phyloP scores from a whole-genome alignment of 1,284 basidiomycete genomes.

The Singerocomus rubriflavus region DNA sequence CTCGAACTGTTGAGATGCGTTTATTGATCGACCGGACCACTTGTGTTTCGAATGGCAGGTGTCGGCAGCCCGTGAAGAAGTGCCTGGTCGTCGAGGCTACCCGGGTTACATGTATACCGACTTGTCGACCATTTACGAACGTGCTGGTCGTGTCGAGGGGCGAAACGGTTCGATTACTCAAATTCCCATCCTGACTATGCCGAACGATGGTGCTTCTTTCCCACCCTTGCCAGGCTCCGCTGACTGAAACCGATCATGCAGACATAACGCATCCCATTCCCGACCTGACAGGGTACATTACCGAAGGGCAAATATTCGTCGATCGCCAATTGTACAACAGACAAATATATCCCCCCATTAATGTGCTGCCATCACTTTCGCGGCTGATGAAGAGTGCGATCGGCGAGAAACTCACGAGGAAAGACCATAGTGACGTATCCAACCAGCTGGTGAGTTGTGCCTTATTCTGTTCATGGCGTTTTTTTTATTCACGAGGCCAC shows the following conservation, averaged over 20 bases:
- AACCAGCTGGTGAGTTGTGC: constrained; percentile 79
- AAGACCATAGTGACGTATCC: constrained; percentile 98
- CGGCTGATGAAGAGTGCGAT: constrained; percentile 99
- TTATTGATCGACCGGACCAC: constrained; percentile 19
- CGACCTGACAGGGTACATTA: constrained; percentile 99
- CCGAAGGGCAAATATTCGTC: constrained; percentile 98
- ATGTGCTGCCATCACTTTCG: constrained; percentile 97
- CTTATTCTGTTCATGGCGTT: constrained; percentile 21
- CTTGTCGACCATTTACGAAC: constrained; percentile 98
- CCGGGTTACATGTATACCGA: constrained; percentile 99
- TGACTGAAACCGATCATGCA: constrained; percentile 37
- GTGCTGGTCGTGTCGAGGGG: constrained; percentile 96
- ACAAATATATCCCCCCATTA: constrained; percentile 99
- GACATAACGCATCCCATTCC: constrained; percentile 99
- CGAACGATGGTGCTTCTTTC: constrained; percentile 81
- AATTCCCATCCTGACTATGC: constrained; percentile 99
- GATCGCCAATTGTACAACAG: constrained; percentile 93
- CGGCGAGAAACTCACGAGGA: constrained; percentile 95
- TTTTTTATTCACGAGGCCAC: constrained; percentile 21
- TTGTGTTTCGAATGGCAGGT: constrained; percentile 49
- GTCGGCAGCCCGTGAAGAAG: constrained; percentile 98
- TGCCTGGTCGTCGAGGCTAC: constrained; percentile 99
- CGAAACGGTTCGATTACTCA: constrained; percentile 99
- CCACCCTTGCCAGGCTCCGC: constrained; percentile 23
- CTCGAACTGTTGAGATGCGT: constrained; percentile 8